A percentile compares a stretch with the other conserved stretches of the same genome.
Conservation (phyloP, 129 eudicot genomes). For the Deinandra increscens region DNA sequence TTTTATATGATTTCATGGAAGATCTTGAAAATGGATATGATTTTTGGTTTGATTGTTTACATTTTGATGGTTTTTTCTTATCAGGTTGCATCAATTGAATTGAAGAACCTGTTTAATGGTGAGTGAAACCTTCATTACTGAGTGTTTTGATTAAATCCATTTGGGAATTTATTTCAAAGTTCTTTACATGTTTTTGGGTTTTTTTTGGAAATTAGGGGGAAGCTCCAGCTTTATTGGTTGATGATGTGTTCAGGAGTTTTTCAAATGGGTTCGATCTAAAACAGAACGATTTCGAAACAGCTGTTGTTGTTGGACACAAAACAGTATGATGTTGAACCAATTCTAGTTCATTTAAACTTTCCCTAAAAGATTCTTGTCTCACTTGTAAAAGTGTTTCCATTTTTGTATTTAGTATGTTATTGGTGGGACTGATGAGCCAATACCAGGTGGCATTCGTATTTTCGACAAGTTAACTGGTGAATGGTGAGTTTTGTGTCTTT, state of each 20-base stretch:
- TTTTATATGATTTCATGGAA: background rate
- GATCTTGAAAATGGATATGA: constrained; percentile 12
- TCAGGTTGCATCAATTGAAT: constrained; percentile 33
- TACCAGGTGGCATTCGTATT: constrained; percentile 49
- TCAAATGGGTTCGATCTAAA: constrained; percentile 47
- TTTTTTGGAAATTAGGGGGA: constrained; percentile 61
- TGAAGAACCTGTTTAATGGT: constrained; percentile 40
- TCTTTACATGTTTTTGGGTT: constrained; percentile 1
- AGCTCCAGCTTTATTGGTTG: constrained; percentile 74
- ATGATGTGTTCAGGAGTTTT: constrained; percentile 44
- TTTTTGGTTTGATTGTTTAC: constrained; percentile 2
- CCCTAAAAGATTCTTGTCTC: constrained; percentile 16
- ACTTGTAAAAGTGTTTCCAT: constrained; percentile 5
- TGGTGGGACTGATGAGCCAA: constrained; percentile 54
- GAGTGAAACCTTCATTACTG: constrained; percentile 13
- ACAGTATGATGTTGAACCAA: constrained; percentile 46
- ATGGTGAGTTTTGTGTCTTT: constrained; percentile 48
- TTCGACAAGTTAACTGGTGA: constrained; percentile 46
- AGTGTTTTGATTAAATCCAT: background rate
- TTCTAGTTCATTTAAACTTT: constrained; percentile 14
- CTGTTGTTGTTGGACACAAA: constrained; percentile 45
- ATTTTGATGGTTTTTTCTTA: constrained; percentile 10
- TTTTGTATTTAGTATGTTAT: constrained; percentile 63
- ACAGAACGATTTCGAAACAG: constrained; percentile 44
- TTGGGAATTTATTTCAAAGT: background rate